phyloP scores from a whole-genome alignment of 345 rosid genomes.

The Murraya koenigii region DNA sequence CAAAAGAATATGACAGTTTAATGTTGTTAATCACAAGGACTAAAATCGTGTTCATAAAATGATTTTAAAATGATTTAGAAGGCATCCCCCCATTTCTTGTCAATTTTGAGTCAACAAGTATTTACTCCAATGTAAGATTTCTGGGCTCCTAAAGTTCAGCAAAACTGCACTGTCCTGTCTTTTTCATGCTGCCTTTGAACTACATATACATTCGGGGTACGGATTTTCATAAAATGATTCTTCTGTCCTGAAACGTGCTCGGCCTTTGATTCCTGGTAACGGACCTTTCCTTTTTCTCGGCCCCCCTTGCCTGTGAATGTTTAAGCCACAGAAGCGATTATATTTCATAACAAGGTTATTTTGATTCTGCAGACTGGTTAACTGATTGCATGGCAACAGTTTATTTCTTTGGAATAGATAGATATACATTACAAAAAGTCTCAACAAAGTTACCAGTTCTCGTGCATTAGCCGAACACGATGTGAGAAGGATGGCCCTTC shows the following conservation, averaged over 20 bases:
- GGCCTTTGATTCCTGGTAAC: constrained; percentile 66
- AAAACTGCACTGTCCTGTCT: too few species aligned
- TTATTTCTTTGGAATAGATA: not conserved
- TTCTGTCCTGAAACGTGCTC: constrained; percentile 77
- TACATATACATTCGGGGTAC: constrained; percentile 81
- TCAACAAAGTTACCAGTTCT: constrained; percentile 43
- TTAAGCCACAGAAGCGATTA: not conserved
- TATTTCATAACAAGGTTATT: not conserved
- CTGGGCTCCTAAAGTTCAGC: too few species aligned
- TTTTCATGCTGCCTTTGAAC: constrained; percentile 31
- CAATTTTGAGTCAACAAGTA: too few species aligned
- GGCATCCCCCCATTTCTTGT: too few species aligned
- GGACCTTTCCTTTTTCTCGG: constrained; percentile 74
- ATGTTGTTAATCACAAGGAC: not conserved
- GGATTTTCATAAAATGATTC: constrained; percentile 94
- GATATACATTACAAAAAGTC: not conserved
- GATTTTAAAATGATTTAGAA: not conserved
- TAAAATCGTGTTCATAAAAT: not conserved
- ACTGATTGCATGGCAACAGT: not conserved
- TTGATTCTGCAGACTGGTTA: not conserved
- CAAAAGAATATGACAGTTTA: not conserved
- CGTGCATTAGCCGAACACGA: constrained; percentile 65
- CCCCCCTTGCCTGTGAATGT: constrained; percentile 70
- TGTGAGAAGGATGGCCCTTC: constrained; percentile 47
- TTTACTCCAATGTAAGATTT: too few species aligned